Percentiles rank a stretch among this genome's conserved stretches.
phyloP scores from a whole-genome alignment of 257 asterid species.

The Cynanchum wilfordii region DNA sequence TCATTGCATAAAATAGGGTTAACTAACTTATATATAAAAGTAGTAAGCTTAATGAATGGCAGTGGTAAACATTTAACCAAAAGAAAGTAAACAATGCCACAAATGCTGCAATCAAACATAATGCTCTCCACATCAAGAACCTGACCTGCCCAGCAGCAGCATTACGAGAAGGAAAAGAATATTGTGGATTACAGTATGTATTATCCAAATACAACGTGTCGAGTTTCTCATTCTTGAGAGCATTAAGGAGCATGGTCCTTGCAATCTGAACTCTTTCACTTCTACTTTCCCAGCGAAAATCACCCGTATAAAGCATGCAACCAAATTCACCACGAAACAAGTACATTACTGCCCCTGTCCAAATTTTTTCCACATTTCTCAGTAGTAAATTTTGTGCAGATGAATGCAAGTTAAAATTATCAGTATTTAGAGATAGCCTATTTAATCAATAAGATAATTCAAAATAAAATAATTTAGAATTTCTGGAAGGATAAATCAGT shows the following conservation, averaged over 20 bases:
- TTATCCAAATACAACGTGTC: constrained; percentile 61
- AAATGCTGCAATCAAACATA: background rate
- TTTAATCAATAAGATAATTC: background rate
- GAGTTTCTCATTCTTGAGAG: constrained; percentile 54
- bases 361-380: constrained; percentile 5
- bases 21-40: background rate
- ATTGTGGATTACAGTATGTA: constrained; percentile 71
- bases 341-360: constrained; percentile 76
- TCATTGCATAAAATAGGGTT: background rate
- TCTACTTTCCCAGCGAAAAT: constrained; percentile 73
- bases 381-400: background rate
- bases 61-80: background rate
- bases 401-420: background rate
- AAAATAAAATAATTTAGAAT: background rate
- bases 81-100: background rate
- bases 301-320: constrained; percentile 74
- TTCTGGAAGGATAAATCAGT: background rate
- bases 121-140: background rate
- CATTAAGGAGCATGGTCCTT: constrained; percentile 58
- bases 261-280: constrained; percentile 34
- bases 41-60: background rate
- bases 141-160: constrained; percentile 66
- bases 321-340: constrained; percentile 89
- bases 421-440: background rate
- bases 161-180: constrained; percentile 70